Base-by-base conservation (phyloP, 805 yeast genomes). In the Citeromyces nyonsensis region DNA sequence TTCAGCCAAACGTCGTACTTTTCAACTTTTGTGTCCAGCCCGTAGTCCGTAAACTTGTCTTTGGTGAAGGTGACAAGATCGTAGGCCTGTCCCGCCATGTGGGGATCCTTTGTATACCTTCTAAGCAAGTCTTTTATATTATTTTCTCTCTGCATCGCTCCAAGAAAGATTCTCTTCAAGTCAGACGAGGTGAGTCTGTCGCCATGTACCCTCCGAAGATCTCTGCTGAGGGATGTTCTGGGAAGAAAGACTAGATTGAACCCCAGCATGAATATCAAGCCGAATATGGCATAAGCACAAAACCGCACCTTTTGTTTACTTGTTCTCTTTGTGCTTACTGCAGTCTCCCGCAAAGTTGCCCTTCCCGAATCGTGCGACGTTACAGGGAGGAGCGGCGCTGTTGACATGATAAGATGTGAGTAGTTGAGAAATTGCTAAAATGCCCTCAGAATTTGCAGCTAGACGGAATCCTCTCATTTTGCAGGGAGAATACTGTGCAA, bases 191-290 rank as follows among this genome's bases (percentile, higher is more conserved):
- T 75, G 31, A 82, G 47, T 33, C 59, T 65, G 25, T 73, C 63
- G 24, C 76, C 73, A 51, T 83, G 82, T 40, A 82, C 50, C 32
- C 95, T 56, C 43, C 88, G 65, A 44, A 80, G 70, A 51, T 86
- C 95, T 40, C 94, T 58, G 32, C 79, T 71, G 12, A 83, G 56
- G 2, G 94, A 81, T 1, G 96, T 82, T 36, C 95, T 53, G 2
- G 95, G 95, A 10, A 84, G 58, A 48, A 85, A 85, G 1, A 77
- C 69, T 32, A 82, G 57, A 27, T 80, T 69, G 46, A 80, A 72
- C 3, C 67, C 58, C 10, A 70, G 44, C 25, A 73, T 52, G 30
- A 73, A 69, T 2, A 62, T 33, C 2, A 72, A 37, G 1, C 82
- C 80, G 14, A 70, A 45, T 0, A 57, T 46, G 30, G 63, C 54